Evolutionary conservation across 129 eudicot species (phyloP).

Genomic region (Erigeron canadensis): DNA sequence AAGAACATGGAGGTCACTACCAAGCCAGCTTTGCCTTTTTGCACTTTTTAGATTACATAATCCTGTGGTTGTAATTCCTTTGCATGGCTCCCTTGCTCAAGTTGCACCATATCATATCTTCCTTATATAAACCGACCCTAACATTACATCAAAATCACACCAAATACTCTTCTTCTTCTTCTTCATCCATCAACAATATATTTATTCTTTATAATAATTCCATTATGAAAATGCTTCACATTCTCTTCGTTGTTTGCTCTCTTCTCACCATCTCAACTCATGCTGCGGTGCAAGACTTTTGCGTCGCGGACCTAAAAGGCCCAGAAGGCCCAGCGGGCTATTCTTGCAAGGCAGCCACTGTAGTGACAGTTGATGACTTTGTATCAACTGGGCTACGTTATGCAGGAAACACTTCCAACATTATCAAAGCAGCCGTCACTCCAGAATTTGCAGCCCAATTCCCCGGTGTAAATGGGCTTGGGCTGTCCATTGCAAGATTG

Average conservation of each 20-base stretch:
- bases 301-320: conserved; percentile 60
- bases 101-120: conserved; percentile 14
- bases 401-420: conserved; percentile 73
- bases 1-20: conserved; percentile 37
- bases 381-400: conserved; percentile 41
- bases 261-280: conserved; percentile 40
- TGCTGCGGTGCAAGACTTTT: conserved; percentile 70
- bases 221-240: conserved; percentile 42
- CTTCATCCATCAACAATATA: too few species aligned
- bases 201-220: neutral
- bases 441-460: conserved; percentile 68
- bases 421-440: conserved; percentile 68
- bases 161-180: too few species aligned
- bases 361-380: conserved; percentile 60
- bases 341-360: conserved; percentile 54
- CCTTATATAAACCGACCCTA: conserved; percentile 25
- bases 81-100: conserved; percentile 22
- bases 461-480: conserved; percentile 80
- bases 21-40: conserved; percentile 30
- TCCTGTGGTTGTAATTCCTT: conserved; percentile 24
- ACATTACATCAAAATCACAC: conserved; percentile 13
- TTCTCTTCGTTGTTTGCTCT: conserved; percentile 35
- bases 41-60: conserved; percentile 13
- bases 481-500: conserved; percentile 64
- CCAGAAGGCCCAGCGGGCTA: conserved; percentile 73